phyloP scores from a whole-genome alignment of 2,329 filamentous ascomycete species.

The Trichoderma simmonsii region DNA sequence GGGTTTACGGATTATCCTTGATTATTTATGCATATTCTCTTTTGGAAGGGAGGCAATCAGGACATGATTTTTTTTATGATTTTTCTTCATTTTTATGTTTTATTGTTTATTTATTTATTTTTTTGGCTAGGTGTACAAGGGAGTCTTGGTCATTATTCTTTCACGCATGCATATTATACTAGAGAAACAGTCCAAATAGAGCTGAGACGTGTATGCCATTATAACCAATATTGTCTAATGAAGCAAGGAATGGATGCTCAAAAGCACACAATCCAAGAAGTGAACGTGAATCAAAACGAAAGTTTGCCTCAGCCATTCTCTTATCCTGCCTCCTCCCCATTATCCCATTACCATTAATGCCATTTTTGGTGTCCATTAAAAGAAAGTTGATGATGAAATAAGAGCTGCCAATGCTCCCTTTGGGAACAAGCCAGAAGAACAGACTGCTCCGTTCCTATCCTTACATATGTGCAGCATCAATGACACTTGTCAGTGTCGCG shows the following conservation, averaged over 20 bases:
- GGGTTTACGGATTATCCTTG: constrained; percentile 47
- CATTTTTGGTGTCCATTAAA: not conserved
- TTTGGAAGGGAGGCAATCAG: not conserved
- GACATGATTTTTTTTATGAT: not conserved
- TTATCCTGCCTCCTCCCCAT: not conserved
- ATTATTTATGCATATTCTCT: not conserved
- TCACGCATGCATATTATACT: not conserved
- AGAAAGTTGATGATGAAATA: not conserved
- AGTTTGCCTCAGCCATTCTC: not conserved
- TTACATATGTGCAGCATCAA: not conserved
- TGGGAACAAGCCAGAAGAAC: not conserved
- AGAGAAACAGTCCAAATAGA: not conserved
- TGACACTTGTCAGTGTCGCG: not conserved
- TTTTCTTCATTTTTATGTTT: not conserved
- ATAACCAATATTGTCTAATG: not conserved
- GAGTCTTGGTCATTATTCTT: not conserved
- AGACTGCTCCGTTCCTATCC: not conserved
- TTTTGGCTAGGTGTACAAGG: not conserved
- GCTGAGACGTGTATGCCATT: not conserved
- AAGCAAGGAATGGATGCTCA: not conserved
- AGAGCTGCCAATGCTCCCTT: not conserved
- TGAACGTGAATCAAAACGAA: not conserved
- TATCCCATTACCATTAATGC: not conserved
- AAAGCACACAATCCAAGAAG: not conserved
- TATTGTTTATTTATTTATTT: not conserved